A percentile compares a stretch with the other conserved stretches of the same genome.
These are phyloP conservation scores for Hortiboletus campestris DNA, from an alignment of 768 basidiomycete genomes.

Conservation along the genomic window DNA sequence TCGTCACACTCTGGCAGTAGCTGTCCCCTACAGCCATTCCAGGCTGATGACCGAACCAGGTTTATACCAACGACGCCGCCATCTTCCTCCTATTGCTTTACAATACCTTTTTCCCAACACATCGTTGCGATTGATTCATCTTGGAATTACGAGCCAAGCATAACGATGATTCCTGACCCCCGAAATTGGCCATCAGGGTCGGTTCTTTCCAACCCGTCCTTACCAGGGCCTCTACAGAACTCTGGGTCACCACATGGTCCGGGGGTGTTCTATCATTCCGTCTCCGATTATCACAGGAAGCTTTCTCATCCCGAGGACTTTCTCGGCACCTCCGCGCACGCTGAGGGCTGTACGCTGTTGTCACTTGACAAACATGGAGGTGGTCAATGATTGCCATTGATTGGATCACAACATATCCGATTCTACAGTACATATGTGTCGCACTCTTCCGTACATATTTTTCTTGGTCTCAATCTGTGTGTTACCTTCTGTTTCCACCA, in stretches of 20 bases:
- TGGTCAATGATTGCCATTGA: background rate
- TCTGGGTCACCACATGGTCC: background rate
- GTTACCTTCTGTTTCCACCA: background rate
- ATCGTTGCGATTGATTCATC: background rate
- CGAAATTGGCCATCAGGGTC: constrained; percentile 6
- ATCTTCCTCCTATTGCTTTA: background rate
- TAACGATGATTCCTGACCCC: background rate
- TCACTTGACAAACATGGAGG: constrained; percentile 3
- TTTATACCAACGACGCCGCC: background rate
- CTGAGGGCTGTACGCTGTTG: constrained; percentile 4
- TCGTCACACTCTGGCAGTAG: background rate
- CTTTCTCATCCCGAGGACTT: background rate
- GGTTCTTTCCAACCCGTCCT: background rate
- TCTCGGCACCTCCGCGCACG: background rate
- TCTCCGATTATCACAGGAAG: constrained; percentile 1
- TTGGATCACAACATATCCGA: background rate
- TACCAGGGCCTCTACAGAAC: background rate
- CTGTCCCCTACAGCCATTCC: background rate
- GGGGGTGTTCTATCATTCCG: background rate
- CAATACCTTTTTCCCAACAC: constrained; percentile 2
- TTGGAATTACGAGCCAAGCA: constrained; percentile 1
- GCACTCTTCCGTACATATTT: background rate
- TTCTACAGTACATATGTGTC: background rate
- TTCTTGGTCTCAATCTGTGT: background rate
- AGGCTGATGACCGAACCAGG: background rate